A percentile compares a stretch with the other conserved stretches of the same genome.
Conservation (phyloP, 345 rosid genomes). For the Lumnitzera littorea region DNA sequence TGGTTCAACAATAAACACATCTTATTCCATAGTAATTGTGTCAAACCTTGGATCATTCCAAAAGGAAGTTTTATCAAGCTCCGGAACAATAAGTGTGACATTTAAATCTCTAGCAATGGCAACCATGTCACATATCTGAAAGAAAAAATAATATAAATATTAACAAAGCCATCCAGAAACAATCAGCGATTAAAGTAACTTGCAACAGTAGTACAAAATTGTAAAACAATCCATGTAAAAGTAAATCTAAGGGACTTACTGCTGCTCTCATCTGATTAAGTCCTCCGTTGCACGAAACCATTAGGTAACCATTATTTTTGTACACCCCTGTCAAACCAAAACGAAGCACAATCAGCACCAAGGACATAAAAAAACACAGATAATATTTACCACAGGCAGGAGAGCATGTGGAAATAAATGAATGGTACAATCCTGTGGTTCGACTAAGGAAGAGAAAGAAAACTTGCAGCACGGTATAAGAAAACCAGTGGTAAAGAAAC, state of each 20-base stretch:
- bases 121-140: conserved; percentile 32
- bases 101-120: conserved; percentile 27
- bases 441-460: background rate
- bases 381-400: background rate
- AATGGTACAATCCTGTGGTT: background rate
- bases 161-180: too few relatives aligned
- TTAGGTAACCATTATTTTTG: conserved; percentile 21
- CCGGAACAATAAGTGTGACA: conserved; percentile 28
- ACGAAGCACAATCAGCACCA: conserved; percentile 2
- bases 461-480: background rate
- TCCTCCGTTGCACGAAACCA: conserved; percentile 28
- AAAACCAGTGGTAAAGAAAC: background rate
- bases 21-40: background rate
- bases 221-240: too few relatives aligned
- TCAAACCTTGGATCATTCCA: conserved; percentile 32
- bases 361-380: background rate
- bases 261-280: conserved; percentile 27
- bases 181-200: too few relatives aligned
- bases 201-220: too few relatives aligned
- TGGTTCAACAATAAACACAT: background rate
- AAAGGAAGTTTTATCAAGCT: conserved; percentile 24
- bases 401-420: background rate
- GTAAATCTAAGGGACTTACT: conserved; percentile 5
- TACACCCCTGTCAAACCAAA: conserved; percentile 21
- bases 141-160: conserved; percentile 2